phyloP scores from a whole-genome alignment of 1,284 basidiomycete species.

The Grifola frondosa region DNA sequence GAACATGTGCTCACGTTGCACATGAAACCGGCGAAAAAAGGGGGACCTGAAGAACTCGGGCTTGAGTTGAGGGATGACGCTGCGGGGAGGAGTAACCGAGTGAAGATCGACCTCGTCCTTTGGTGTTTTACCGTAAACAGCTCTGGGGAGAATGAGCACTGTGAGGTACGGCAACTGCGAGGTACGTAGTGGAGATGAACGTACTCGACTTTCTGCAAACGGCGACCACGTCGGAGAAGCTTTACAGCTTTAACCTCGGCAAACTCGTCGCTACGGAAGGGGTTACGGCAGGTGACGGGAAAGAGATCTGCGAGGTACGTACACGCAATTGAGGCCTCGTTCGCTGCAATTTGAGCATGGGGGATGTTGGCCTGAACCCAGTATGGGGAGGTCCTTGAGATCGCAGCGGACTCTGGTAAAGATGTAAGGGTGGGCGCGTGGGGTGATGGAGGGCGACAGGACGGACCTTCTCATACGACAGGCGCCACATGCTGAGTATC shows the following conservation, averaged over 20 bases:
- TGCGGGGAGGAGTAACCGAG: conserved; percentile 32
- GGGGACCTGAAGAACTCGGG: conserved; percentile 78
- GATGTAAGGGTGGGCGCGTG: conserved; percentile 7
- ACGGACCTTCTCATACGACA: conserved; percentile 82
- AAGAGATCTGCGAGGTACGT: conserved; percentile 33
- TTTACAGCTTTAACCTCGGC: conserved; percentile 87
- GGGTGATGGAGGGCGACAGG: conserved; percentile 9
- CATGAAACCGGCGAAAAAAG: conserved; percentile 79
- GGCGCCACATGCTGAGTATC: conserved; percentile 76
- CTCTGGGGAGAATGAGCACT: conserved; percentile 30
- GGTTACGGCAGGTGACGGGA: conserved; percentile 2
- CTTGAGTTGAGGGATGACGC: conserved; percentile 67
- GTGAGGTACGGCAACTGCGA: conserved; percentile 3
- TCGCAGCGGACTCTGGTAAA: conserved; percentile 71
- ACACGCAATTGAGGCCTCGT: conserved; percentile 83
- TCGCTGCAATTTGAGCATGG: conserved; percentile 87
- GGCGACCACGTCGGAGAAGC: conserved; percentile 76
- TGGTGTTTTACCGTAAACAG: conserved; percentile 40
- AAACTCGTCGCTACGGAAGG: conserved; percentile 71
- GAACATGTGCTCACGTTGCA: conserved; percentile 63
- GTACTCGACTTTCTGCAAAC: conserved; percentile 77
- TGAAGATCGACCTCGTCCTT: conserved; percentile 47
- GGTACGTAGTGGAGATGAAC: conserved; percentile 15
- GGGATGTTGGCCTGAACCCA: conserved; percentile 47
- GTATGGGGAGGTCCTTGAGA: conserved; percentile 67